These are phyloP conservation scores for Ceratonia siliqua DNA, from an alignment of 306 rosid species.

Conservation along the genomic window DNA sequence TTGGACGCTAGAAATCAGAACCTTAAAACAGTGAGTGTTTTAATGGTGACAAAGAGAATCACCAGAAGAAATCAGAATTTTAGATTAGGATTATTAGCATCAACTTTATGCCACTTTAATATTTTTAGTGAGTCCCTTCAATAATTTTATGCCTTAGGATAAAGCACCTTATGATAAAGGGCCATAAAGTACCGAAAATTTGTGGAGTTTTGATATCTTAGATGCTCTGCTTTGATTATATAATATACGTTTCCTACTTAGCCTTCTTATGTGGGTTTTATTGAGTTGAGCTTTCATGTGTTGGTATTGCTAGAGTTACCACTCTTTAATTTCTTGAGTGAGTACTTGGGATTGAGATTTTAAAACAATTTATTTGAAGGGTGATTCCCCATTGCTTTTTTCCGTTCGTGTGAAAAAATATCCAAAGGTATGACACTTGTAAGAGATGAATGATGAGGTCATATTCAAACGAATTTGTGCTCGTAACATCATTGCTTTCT, in stretches of 20 bases:
- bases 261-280: too few species aligned
- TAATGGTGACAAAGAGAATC: constrained; percentile 18
- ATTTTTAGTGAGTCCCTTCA: neutral
- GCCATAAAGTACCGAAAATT: neutral
- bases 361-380: neutral
- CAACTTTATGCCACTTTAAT: neutral
- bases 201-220: too few species aligned
- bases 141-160: neutral
- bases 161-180: neutral
- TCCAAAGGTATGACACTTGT: neutral
- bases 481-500: neutral
- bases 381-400: neutral
- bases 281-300: too few species aligned
- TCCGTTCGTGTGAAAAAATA: neutral
- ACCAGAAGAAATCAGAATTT: neutral
- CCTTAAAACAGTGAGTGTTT: neutral
- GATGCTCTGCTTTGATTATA: too few species aligned
- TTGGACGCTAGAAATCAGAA: neutral
- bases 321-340: too few species aligned
- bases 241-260: too few species aligned
- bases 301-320: too few species aligned
- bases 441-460: neutral
- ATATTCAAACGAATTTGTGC: neutral
- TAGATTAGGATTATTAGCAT: neutral
- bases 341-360: neutral